A percentile compares a stretch with the other conserved stretches of the same genome.
These are phyloP conservation scores for Fusarium sp. DNA, from an alignment of 2,329 filamentous ascomycete genomes.

Conservation along the genomic window DNA sequence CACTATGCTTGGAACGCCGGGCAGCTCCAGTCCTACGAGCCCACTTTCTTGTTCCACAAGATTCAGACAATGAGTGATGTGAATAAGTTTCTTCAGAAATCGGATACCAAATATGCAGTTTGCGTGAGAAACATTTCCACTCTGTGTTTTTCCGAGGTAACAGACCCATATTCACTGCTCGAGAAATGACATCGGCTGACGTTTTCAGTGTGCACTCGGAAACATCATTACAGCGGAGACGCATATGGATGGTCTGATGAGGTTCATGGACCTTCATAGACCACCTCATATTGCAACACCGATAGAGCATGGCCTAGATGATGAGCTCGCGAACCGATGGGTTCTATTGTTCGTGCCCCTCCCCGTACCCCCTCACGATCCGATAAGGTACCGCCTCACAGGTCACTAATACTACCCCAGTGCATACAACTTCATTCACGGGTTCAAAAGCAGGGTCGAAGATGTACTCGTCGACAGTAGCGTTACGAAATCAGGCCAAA, in stretches of 20 bases:
- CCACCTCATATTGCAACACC: neutral
- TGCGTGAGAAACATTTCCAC: slow-evolving; percentile 37
- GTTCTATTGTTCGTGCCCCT: slow-evolving; percentile 23
- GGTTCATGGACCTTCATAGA: slow-evolving; percentile 35
- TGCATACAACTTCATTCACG: slow-evolving; percentile 39
- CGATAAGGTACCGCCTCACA: accelerated
- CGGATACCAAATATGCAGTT: neutral
- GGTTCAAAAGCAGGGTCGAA: slow-evolving; percentile 35
- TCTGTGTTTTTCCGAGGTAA: slow-evolving; percentile 35
- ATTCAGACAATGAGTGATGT: slow-evolving; percentile 31
- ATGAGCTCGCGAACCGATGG: slow-evolving; percentile 35
- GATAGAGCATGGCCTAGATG: slow-evolving; percentile 11
- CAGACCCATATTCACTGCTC: accelerated
- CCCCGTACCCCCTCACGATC: accelerated
- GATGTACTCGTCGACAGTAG: slow-evolving; percentile 4
- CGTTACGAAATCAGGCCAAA: neutral
- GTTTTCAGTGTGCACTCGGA: slow-evolving; percentile 28
- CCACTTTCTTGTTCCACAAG: slow-evolving; percentile 39
- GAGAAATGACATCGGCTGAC: neutral
- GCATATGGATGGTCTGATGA: slow-evolving; percentile 35
- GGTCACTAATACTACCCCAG: neutral
- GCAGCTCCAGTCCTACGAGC: slow-evolving; percentile 23
- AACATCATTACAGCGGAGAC: slow-evolving; percentile 29
- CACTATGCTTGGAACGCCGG: slow-evolving; percentile 39
- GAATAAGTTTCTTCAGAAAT: slow-evolving; percentile 14